These are phyloP conservation scores for Truncatella angustata DNA, from an alignment of 2,329 filamentous ascomycete genomes.

Conservation along the genomic window DNA sequence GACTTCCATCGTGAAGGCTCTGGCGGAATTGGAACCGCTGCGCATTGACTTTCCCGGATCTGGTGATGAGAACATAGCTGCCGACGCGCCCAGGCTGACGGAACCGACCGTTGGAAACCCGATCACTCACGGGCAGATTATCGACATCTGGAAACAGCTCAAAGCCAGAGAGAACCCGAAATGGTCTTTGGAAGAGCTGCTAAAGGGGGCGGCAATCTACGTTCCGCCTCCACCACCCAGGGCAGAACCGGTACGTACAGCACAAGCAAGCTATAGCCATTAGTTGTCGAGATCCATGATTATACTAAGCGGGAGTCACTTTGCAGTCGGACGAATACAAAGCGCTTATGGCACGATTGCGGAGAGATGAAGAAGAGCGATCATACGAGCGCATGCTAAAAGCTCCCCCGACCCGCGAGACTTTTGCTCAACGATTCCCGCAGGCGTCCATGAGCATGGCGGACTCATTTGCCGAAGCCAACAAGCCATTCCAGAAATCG, in stretches of 20 bases:
- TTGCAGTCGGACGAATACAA: constrained; percentile 76
- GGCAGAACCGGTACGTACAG: constrained; percentile 64
- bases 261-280: too few relatives aligned
- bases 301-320: too few relatives aligned
- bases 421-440: constrained; percentile 60
- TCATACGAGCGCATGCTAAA: constrained; percentile 80
- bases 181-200: constrained; percentile 64
- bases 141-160: constrained; percentile 58
- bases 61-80: constrained; percentile 22
- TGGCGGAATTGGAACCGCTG: constrained; percentile 37
- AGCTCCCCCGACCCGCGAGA: constrained; percentile 52
- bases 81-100: constrained; percentile 48
- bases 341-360: constrained; percentile 81
- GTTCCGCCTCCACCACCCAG: constrained; percentile 78
- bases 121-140: constrained; percentile 68
- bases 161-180: constrained; percentile 29
- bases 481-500: constrained; percentile 42
- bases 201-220: constrained; percentile 72
- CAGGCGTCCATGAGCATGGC: constrained; percentile 42
- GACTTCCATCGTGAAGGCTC: constrained; percentile 60
- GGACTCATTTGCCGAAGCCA: constrained; percentile 54
- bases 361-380: constrained; percentile 76
- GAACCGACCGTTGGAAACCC: constrained; percentile 59
- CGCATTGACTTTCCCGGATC: constrained; percentile 24
- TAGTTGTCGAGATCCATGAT: too few relatives aligned